A percentile compares a stretch with the other conserved stretches of the same genome.
Conservation (phyloP, 2,329 filamentous ascomycete genomes). For the Arthroderma sp. region DNA sequence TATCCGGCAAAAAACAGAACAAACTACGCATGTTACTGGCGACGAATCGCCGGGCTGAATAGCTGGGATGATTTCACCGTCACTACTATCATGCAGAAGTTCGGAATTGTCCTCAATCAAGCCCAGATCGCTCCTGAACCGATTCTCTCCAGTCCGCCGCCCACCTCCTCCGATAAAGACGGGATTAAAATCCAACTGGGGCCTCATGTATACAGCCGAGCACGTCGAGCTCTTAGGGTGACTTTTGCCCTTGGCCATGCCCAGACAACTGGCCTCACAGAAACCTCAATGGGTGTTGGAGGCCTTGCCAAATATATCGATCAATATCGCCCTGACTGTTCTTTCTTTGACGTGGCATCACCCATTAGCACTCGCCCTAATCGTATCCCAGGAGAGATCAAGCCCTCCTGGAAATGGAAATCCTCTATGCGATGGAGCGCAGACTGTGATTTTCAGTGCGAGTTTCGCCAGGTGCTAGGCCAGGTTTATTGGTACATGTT, state of each 20-base stretch:
- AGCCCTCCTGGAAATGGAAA: slow-evolving; percentile 7
- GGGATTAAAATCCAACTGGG: too few relatives aligned
- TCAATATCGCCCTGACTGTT: slow-evolving; percentile 1
- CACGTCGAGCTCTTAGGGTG: too few relatives aligned
- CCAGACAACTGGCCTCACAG: background rate
- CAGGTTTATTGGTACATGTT: slow-evolving; percentile 7
- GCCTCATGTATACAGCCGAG: too few relatives aligned
- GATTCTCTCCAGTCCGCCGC: too few relatives aligned
- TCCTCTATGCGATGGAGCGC: background rate
- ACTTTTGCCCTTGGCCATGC: too few relatives aligned
- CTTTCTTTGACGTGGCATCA: background rate
- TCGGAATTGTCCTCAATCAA: background rate
- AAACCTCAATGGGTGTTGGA: background rate
- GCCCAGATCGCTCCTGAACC: background rate
- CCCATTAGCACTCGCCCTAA: background rate
- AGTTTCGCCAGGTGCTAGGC: slow-evolving; percentile 4
- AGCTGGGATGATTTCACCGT: slow-evolving; percentile 5
- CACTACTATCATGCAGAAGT: slow-evolving; percentile 3
- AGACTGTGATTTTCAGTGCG: background rate
- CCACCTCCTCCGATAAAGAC: too few relatives aligned
- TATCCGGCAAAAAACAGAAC: too few relatives aligned
- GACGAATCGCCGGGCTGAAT: too few relatives aligned
- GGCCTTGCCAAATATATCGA: background rate
- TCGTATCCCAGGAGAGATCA: slow-evolving; percentile 4
- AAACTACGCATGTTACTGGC: too few relatives aligned